Evolutionary conservation across 495 filamentous ascomycete species (phyloP), one percentile per base, ranked within the genome.

Genomic region (Arthonia radiata): DNA sequence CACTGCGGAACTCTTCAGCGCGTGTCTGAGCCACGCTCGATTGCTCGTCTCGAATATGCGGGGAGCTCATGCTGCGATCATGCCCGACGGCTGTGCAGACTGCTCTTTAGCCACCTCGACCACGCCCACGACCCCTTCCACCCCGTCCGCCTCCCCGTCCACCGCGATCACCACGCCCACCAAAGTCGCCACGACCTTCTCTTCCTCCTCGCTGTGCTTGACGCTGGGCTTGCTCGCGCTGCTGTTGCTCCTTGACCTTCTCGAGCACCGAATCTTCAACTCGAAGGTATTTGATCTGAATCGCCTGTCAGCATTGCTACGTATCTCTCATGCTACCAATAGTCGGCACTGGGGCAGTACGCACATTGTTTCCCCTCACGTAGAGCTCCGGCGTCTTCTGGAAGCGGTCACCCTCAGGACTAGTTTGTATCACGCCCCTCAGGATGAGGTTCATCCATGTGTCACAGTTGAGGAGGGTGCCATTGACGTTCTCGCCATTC

Each of bases 361-460:
- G 27, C 15, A 94, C 86, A 46, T 93, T 94, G 47, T 92, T 97
- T 25, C 86, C 86, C 36, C 89, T 68, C 21, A 97, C 74, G 47
- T 97, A 97, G 25, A 83, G 80, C 46, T 97, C 86, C 14, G 79
- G 72, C 39, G 94, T 50, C 37, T 75, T 61, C 43, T 74, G 76
- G 49, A 97, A 97, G 35, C 71, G 78, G 46, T 94, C 81, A 18
- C 82, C 86, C 33, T 94, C 89, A 15, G 82, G 66, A 40, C 75
- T 89, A 4, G 86, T 97, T 52, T 93, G 82, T n/a, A 94, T 76
- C 5, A 97, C 89, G 41, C 93, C 86, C 43, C 82, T 82, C 44
- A 97, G 52, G 12, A 83, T 93, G 26, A 97, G 50, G 49, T 97
- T 97, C 86, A 97, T 97, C 80, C 81, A 97, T 19, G 80, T 94